Conservation (phyloP, 768 basidiomycete genomes). For the Tulasnella sp. region DNA sequence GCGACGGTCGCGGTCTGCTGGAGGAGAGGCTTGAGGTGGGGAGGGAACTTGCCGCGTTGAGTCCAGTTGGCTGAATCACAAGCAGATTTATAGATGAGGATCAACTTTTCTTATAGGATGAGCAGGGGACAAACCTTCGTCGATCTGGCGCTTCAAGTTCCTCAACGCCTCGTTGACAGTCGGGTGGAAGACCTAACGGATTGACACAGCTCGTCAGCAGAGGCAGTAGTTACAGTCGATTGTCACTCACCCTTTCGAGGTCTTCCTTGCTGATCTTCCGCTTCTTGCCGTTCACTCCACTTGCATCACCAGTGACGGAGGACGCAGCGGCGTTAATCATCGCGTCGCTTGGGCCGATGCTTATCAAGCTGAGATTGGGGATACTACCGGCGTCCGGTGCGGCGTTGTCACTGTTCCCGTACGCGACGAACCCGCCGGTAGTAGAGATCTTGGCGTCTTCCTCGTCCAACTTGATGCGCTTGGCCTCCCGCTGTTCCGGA, state of each 20-base stretch:
- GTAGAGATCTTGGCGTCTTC: background rate
- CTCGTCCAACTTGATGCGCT: constrained; percentile 14
- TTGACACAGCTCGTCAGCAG: background rate
- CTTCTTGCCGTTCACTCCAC: background rate
- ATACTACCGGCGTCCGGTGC: constrained; percentile 46
- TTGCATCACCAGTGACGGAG: background rate
- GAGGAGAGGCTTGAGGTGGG: constrained; percentile 59
- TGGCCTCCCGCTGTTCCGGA: background rate
- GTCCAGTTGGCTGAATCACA: constrained; percentile 55
- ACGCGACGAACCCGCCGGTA: constrained; percentile 6
- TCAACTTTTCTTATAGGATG: background rate
- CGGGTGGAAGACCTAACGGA: background rate
- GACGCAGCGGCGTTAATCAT: background rate
- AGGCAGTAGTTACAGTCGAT: background rate
- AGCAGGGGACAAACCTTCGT: constrained; percentile 35
- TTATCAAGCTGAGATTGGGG: background rate
- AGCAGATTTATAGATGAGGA: too few species aligned
- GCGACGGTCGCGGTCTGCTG: constrained; percentile 64
- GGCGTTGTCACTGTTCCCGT: constrained; percentile 54
- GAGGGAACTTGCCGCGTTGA: constrained; percentile 83
- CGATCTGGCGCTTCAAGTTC: constrained; percentile 30
- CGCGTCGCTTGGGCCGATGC: background rate
- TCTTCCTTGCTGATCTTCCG: constrained; percentile 12
- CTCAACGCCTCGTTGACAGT: background rate
- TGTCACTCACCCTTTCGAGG: constrained; percentile 18